Base-by-base conservation (phyloP, 495 filamentous ascomycete species). In the Penicillium macrosclerotiorum region DNA sequence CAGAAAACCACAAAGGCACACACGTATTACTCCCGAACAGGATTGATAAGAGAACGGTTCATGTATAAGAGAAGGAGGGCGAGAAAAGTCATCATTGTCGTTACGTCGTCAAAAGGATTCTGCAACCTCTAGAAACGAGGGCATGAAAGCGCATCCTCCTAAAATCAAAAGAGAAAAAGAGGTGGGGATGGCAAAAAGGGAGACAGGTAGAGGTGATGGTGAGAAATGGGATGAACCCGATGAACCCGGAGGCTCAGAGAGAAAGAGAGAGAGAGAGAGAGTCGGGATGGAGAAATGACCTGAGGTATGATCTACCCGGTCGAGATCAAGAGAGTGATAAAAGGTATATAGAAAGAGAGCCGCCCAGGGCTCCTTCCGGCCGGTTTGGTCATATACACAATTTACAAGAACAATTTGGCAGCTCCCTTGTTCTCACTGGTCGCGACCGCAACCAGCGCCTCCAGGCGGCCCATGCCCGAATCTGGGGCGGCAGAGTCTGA, bases 401-500 rank as follows among this genome's bases (percentile, higher is more conserved):
- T 49, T 62, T 55, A 71, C 37, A 63, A 37, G 42, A 69, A 69
- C 34, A 73, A 51, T 47, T 65, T 67, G 5, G 80, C 67, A 1
- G 78, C 72, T 14, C 74, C 76, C 33, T 84, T 80, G 32, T 87
- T 82, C 59, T 95, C 87, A 47, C 85, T 88, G 2, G 90, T 93
- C 7, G 90, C 90, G 42, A 93, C 89, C 3, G 90, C 90, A 19
- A 95, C 90, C 23, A 96, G 78, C 12, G 88, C 88, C 46, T 96
- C 86, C 17, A 96, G 68, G 11, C 87, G 74, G 40, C 79, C 76
- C 82, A 91, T 86, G 36, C 78, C 78, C 35, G 64, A 71, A 49
- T 63, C 57, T 20, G 59, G 52, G 16, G 54, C 54, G 25, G 64
- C 48, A 1, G 62, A 47, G 41, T 63, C 57, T 14, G 61, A 37